These are phyloP conservation scores for Pachysandra terminalis DNA, from an alignment of 164 flowering plant species.

Conservation along the genomic window DNA sequence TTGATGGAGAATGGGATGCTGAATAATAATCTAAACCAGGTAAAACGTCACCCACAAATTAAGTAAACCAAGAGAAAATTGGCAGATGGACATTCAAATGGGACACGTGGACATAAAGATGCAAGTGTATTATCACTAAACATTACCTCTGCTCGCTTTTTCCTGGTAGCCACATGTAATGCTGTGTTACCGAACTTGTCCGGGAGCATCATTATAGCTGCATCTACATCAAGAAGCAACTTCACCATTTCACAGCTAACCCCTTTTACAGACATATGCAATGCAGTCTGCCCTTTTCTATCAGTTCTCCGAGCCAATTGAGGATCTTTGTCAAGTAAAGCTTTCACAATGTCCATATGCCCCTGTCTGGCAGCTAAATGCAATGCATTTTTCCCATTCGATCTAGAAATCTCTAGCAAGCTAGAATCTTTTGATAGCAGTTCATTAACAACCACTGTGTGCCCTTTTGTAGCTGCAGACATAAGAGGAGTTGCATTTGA, in stretches of 20 bases:
- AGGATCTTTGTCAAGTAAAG: slow-evolving; percentile 6
- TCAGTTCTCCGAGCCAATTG: slow-evolving; percentile 8
- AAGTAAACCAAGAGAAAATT: too few species aligned
- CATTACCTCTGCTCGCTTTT: slow-evolving; percentile 78
- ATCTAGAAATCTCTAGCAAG: slow-evolving; percentile 40
- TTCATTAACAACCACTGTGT: slow-evolving; percentile 41
- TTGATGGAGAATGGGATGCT: too few species aligned
- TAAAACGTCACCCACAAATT: too few species aligned
- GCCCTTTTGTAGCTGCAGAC: slow-evolving; percentile 66
- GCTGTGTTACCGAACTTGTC: slow-evolving; percentile 81
- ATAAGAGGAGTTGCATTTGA: slow-evolving; percentile 61
- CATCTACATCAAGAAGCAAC: slow-evolving; percentile 6
- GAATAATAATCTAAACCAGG: too few species aligned
- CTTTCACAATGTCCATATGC: slow-evolving; percentile 55
- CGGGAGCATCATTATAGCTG: slow-evolving; percentile 52
- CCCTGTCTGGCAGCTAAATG: slow-evolving; percentile 66
- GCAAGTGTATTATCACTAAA: background rate
- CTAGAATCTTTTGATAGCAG: slow-evolving; percentile 48
- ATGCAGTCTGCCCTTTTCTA: slow-evolving; percentile 12
- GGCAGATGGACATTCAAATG: too few species aligned
- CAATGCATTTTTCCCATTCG: slow-evolving; percentile 66
- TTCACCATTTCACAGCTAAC: slow-evolving; percentile 10
- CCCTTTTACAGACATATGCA: slow-evolving; percentile 12
- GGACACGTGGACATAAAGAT: background rate
- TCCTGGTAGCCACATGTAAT: slow-evolving; percentile 83